These are phyloP conservation scores for Candida nemodendra DNA, from an alignment of 805 yeast species.

Conservation along the genomic window DNA sequence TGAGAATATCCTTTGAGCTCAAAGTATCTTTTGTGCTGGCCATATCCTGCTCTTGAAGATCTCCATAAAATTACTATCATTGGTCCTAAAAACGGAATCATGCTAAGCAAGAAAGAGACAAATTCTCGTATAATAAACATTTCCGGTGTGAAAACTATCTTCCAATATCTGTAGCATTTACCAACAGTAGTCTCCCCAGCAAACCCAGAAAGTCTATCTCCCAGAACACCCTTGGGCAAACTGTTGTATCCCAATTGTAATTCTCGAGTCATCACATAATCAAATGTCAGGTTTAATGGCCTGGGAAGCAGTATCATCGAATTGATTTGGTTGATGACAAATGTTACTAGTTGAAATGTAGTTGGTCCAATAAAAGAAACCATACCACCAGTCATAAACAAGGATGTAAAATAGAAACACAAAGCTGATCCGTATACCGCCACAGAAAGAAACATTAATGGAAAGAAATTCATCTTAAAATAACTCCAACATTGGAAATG, in stretches of 20 bases:
- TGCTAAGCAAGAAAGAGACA: slow-evolving; percentile 38
- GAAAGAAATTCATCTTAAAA: slow-evolving; percentile 22
- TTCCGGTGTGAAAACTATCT: slow-evolving; percentile 36
- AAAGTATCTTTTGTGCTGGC: slow-evolving; percentile 55
- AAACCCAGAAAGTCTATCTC: slow-evolving; percentile 22
- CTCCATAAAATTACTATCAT: slow-evolving; percentile 46
- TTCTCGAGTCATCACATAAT: slow-evolving; percentile 27
- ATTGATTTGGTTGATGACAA: slow-evolving; percentile 30
- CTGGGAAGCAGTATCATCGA: slow-evolving; percentile 31
- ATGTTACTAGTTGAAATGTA: slow-evolving; percentile 31
- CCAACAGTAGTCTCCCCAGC: slow-evolving; percentile 30
- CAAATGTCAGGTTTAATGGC: slow-evolving; percentile 32
- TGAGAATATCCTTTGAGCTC: slow-evolving; percentile 50
- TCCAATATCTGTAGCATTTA: slow-evolving; percentile 15
- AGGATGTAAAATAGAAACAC: slow-evolving; percentile 12
- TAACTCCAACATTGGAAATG: slow-evolving; percentile 27
- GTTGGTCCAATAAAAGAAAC: slow-evolving; percentile 24
- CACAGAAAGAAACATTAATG: slow-evolving; percentile 21
- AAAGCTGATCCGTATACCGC: slow-evolving; percentile 20
- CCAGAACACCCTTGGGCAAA: slow-evolving; percentile 26
- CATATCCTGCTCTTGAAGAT: slow-evolving; percentile 54
- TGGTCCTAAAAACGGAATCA: slow-evolving; percentile 62
- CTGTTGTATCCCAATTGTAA: slow-evolving; percentile 20
- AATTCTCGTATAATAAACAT: slow-evolving; percentile 39
- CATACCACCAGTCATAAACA: slow-evolving; percentile 26